A percentile compares a stretch with the other conserved stretches of the same genome.
These are phyloP conservation scores for Apiosordaria backusii DNA, from an alignment of 495 filamentous ascomycete genomes.

Conservation along the genomic window DNA sequence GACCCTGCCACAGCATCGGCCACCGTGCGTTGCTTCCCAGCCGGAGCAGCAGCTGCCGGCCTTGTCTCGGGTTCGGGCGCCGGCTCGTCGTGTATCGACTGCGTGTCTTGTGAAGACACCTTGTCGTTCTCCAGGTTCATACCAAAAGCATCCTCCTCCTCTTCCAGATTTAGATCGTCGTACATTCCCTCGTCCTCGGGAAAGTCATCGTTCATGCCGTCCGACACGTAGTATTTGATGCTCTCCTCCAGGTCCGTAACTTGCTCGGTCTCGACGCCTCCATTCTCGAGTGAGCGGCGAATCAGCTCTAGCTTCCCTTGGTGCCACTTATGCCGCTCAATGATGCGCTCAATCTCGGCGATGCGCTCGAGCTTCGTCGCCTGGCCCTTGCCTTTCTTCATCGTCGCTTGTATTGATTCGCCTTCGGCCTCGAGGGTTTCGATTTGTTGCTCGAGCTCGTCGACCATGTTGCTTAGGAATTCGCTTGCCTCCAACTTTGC, in stretches of 20 bases:
- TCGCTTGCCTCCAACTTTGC: slow-evolving; percentile 82
- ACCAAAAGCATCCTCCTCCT: slow-evolving; percentile 82
- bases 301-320: slow-evolving; percentile 88
- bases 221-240: slow-evolving; percentile 92
- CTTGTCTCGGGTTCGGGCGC: slow-evolving; percentile 58
- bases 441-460: slow-evolving; percentile 89
- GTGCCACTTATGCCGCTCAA: slow-evolving; percentile 96
- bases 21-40: slow-evolving; percentile 51
- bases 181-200: slow-evolving; percentile 88
- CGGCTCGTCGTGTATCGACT: slow-evolving; percentile 83
- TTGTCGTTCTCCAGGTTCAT: slow-evolving; percentile 78
- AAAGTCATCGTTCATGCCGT: slow-evolving; percentile 82
- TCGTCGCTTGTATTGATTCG: slow-evolving; percentile 76
- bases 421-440: slow-evolving; percentile 88
- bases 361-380: slow-evolving; percentile 76
- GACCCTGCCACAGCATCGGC: slow-evolving; percentile 48
- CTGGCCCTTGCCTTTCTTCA: slow-evolving; percentile 94
- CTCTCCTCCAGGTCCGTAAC: slow-evolving; percentile 84
- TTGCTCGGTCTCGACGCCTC: slow-evolving; percentile 77
- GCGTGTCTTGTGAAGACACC: slow-evolving; percentile 90
- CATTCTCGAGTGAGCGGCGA: slow-evolving; percentile 85
- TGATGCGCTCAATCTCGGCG: slow-evolving; percentile 74
- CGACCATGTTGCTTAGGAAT: slow-evolving; percentile 83
- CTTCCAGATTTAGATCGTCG: slow-evolving; percentile 87
- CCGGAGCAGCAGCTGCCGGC: slow-evolving; percentile 39